These are phyloP conservation scores for Pseudogymnoascus sp. DNA, from an alignment of 2,329 filamentous ascomycete genomes.

Conservation along the genomic window DNA sequence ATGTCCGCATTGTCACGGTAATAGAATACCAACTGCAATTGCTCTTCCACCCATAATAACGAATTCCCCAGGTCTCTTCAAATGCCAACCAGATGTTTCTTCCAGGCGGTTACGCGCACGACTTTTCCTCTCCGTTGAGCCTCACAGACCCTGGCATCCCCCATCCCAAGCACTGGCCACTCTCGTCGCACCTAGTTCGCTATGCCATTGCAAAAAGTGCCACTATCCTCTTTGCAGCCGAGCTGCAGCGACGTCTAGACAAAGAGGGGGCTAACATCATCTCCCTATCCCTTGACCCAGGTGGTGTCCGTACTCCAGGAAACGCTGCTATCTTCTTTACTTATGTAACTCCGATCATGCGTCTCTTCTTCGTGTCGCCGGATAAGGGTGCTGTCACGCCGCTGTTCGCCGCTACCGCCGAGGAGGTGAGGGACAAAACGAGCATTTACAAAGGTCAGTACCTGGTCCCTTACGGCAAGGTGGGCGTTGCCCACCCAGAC, in stretches of 20 bases:
- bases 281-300: constrained; percentile 10
- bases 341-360: neutral
- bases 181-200: too few relatives aligned
- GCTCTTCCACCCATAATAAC: too few relatives aligned
- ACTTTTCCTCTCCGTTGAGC: too few relatives aligned
- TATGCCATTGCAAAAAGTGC: too few relatives aligned
- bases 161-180: too few relatives aligned
- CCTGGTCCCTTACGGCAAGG: neutral
- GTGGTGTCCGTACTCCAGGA: neutral
- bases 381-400: constrained; percentile 8
- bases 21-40: too few relatives aligned
- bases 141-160: too few relatives aligned
- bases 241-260: neutral
- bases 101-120: too few relatives aligned
- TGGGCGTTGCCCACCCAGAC: neutral
- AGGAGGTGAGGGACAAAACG: neutral
- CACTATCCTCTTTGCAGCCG: too few relatives aligned
- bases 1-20: too few relatives aligned
- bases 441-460: neutral
- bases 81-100: too few relatives aligned
- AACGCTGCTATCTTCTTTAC: neutral
- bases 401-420: constrained; percentile 12
- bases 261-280: neutral
- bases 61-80: too few relatives aligned
- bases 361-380: neutral